phyloP scores from a whole-genome alignment of 805 yeast genomes.

The Lachancea kluyveri region DNA sequence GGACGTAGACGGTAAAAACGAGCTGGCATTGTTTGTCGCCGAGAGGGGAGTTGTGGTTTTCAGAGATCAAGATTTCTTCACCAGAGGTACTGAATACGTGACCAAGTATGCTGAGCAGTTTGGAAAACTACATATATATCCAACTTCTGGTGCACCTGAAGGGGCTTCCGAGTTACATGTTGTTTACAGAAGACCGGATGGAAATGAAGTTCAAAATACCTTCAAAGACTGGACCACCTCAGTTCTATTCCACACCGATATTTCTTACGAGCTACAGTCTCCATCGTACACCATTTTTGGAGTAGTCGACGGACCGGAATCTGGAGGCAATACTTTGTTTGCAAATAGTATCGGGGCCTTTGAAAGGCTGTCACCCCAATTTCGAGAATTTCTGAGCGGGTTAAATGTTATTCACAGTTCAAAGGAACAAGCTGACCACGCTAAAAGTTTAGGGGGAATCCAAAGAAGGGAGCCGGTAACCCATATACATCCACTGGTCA shows the following conservation, averaged over 20 bases:
- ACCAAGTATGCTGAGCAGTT: conserved; percentile 54
- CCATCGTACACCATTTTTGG: conserved; percentile 66
- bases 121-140: conserved; percentile 69
- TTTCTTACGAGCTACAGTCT: conserved; percentile 66
- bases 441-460: conserved; percentile 51
- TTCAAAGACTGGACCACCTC: conserved; percentile 21
- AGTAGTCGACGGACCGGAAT: conserved; percentile 51
- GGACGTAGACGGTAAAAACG: conserved; percentile 52
- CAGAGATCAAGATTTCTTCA: conserved; percentile 59
- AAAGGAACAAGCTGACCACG: conserved; percentile 58
- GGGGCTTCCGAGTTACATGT: conserved; percentile 55
- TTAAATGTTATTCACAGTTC: conserved; percentile 67
- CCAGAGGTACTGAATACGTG: conserved; percentile 42
- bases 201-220: conserved; percentile 27
- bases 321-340: conserved; percentile 78
- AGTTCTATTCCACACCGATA: conserved; percentile 63
- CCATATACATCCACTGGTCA: conserved; percentile 55
- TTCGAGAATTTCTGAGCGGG: conserved; percentile 51
- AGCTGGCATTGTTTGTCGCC: conserved; percentile 61
- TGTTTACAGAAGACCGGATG: conserved; percentile 44
- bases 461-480: conserved; percentile 60
- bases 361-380: conserved; percentile 59
- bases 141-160: conserved; percentile 65
- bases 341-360: conserved; percentile 69
- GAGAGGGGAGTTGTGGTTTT: conserved; percentile 65